Evolutionary conservation across 176 grass and related monocot species (phyloP).

Genomic region (Thinopyrum elongatum): DNA sequence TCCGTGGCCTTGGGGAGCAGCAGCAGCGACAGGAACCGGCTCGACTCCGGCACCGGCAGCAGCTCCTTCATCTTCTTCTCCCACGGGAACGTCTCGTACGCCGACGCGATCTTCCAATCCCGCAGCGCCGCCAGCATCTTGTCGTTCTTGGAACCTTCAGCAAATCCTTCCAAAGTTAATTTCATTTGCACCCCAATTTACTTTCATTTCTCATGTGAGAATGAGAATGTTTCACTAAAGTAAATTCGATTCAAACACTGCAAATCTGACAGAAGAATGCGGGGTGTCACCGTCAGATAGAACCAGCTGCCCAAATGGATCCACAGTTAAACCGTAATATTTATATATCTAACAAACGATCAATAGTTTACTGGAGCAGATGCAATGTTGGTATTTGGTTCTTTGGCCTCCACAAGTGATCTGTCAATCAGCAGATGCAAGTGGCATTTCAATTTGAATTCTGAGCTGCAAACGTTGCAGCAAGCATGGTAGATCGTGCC

Average conservation of each 20-base stretch:
- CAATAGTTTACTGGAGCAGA: not conserved
- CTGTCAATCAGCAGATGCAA: conserved; percentile 12
- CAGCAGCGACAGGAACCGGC: conserved; percentile 72
- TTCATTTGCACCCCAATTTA: not conserved
- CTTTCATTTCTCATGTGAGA: not conserved
- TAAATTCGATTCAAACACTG: not conserved
- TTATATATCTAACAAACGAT: not conserved
- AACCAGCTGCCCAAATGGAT: not conserved
- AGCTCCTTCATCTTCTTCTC: conserved; percentile 89
- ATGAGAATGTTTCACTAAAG: not conserved
- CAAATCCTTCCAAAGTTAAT: not conserved
- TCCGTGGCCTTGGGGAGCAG: conserved; percentile 70
- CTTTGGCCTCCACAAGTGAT: not conserved
- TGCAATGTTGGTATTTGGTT: conserved; percentile 13
- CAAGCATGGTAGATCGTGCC: not conserved
- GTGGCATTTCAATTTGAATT: not conserved
- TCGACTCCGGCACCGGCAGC: conserved; percentile 41
- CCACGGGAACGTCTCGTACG: conserved; percentile 76
- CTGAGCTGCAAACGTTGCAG: not conserved
- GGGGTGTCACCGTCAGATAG: not conserved
- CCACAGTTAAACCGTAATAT: not conserved
- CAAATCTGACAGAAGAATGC: not conserved
- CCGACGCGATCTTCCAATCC: conserved; percentile 48
- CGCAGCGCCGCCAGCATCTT: conserved; percentile 56
- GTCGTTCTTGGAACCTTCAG: conserved; percentile 49